Evolutionary conservation across 352 stramenopile genomes (phyloP), one percentile per base, ranked within the genome.

Genomic region (Globisporangium spiculum): DNA sequence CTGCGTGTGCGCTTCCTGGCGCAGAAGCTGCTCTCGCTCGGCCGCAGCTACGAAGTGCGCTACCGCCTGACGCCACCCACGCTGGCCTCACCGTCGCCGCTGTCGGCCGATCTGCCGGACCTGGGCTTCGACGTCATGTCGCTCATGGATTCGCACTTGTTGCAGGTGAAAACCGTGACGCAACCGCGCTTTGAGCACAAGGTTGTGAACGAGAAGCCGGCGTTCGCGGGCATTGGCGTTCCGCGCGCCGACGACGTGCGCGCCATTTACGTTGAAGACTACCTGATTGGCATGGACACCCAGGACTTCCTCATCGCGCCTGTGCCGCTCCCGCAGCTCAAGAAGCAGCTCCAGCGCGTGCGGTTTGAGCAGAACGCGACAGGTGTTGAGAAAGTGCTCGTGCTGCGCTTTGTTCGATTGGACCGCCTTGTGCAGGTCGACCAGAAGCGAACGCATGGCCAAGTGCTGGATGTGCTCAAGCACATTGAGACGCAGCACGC

Each of bases 211-310:
- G 60, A 64, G 4, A 38, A 63, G 18, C 44, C 44, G 20, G 53
- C 52, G 3, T 60, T 70, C 38, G 62, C 61, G 22, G 32, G 44
- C 48, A 69, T 82, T n/a, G 30, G 46, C 20, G 38, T 54, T 26
- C 52, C 54, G 46, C 76, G 82, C 4, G 66, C 68, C 26, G 74
- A 88, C 36, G 78, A 77, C 20, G 91, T 98, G 63, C 86, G 84
- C 22, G 87, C 98, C 52, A 92, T 99, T 62, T 82, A 90, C 20
- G 82, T 98, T 66, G 86, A 90, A 30, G 87, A 98, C 48, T 99
- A 98, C 70, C 92, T 99, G 18, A 86, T 97, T 9, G 83, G 83
- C 0, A 75, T 93, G 56, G 74, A 79, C 59, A 59, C 70, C 5
- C 73, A 87, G 22, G 76, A 94, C 64, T 75, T 93, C 59, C 74